Percentiles rank a stretch among this genome's conserved stretches.
Conservation (phyloP, 345 rosid genomes). For the Carallia pectinifolia region DNA sequence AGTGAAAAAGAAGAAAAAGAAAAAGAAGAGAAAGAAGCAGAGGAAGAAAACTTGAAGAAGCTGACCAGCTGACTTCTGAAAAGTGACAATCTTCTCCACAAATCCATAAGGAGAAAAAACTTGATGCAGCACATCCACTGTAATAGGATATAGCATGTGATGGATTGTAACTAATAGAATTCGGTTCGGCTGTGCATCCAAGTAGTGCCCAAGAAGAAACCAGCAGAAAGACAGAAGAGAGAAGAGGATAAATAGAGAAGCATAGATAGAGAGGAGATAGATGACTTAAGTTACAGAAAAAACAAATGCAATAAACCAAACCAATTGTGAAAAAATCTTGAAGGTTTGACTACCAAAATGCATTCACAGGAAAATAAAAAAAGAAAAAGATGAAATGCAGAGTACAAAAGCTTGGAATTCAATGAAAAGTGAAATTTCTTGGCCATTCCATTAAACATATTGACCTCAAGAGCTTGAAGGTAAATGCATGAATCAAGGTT, state of each 20-base stretch:
- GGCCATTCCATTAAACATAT: too few species aligned
- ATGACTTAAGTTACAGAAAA: background rate
- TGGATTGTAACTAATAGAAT: constrained; percentile 90
- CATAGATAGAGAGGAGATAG: constrained; percentile 32
- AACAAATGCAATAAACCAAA: too few species aligned
- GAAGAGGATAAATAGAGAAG: constrained; percentile 59
- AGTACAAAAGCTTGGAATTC: too few species aligned
- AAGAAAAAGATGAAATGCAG: background rate
- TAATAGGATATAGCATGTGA: constrained; percentile 93
- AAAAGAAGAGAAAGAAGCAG: background rate
- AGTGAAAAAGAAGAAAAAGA: too few species aligned
- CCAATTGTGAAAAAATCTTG: too few species aligned
- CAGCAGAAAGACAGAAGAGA: constrained; percentile 43
- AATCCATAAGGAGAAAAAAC: constrained; percentile 89
- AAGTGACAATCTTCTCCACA: constrained; percentile 96
- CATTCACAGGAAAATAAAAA: constrained; percentile 23
- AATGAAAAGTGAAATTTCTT: too few species aligned
- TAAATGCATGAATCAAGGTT: too few species aligned
- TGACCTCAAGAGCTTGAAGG: too few species aligned
- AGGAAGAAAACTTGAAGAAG: constrained; percentile 19
- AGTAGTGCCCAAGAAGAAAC: constrained; percentile 49
- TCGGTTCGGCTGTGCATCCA: constrained; percentile 87
- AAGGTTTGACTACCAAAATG: background rate
- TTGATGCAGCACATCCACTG: constrained; percentile 95
- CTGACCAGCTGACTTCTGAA: constrained; percentile 99